A percentile compares a stretch with the other conserved stretches of the same genome.
phyloP scores from a whole-genome alignment of 1,284 basidiomycete genomes.

The Takashimella tepidaria region DNA sequence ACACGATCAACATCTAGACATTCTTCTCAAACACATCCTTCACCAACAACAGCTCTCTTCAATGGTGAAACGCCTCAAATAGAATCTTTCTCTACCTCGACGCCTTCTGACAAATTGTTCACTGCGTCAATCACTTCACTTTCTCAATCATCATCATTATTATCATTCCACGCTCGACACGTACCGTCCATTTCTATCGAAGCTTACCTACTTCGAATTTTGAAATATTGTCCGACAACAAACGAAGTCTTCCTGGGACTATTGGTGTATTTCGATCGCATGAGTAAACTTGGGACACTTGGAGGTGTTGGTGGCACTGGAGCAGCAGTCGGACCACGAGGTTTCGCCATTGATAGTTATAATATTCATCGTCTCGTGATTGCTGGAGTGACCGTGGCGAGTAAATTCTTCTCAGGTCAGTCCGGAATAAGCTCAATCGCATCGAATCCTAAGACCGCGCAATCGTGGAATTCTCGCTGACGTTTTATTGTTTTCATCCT shows the following conservation, averaged over 20 bases:
- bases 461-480: neutral
- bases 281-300: constrained; percentile 49
- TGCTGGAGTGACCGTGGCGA: constrained; percentile 94
- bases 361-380: constrained; percentile 96
- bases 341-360: constrained; percentile 93
- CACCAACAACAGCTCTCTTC: constrained; percentile 40
- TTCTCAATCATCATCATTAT: constrained; percentile 69
- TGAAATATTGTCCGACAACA: constrained; percentile 97
- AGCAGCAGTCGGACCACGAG: constrained; percentile 42
- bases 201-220: constrained; percentile 86
- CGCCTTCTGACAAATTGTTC: constrained; percentile 25
- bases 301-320: constrained; percentile 30
- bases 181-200: constrained; percentile 93
- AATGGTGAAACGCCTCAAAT: constrained; percentile 45
- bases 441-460: no score
- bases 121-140: constrained; percentile 75
- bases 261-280: constrained; percentile 92
- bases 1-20: constrained; percentile 2
- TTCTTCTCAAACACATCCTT: constrained; percentile 15
- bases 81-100: constrained; percentile 54
- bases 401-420: constrained; percentile 84
- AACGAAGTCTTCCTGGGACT: constrained; percentile 95
- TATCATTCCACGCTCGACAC: constrained; percentile 93
- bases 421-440: no score
- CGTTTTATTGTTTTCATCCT: neutral